Evolutionary conservation across 2,329 filamentous ascomycete genomes (phyloP), one percentile per base, ranked within the genome.

Genomic region (Diaporthe citriasiana): DNA sequence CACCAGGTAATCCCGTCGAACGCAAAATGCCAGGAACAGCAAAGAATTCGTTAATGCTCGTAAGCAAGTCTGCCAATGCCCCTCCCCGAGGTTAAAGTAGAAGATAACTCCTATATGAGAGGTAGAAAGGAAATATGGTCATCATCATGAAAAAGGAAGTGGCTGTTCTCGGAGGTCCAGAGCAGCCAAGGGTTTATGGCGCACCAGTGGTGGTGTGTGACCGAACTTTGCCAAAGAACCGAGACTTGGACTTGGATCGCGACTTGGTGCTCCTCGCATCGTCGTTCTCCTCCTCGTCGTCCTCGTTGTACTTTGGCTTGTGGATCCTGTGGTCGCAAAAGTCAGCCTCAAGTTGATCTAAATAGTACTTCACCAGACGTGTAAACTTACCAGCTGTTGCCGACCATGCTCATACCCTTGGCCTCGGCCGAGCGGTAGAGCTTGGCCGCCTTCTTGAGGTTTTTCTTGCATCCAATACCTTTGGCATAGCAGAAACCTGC

Each of bases 401-500:
- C 97, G 73, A 98, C 93, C 95, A 98, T 98, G 83, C 92, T 97
- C 88, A 98, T 95, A 9, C 97, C 97, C 84, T 97, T 97, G 33
- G 93, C 92, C 82, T 98, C 97, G 8, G 97, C 97, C 86, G 93
- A 89, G 30, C 97, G 92, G 82, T 98, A 98, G 79, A 97, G 95
- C 75, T 91, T 93, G 74, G 97, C 96, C 66, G 94, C 96, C 85
- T 95, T 98, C 86, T 95, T 98, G 81, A 98, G 86, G 81, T 98
- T 94, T 84, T 98, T 99, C 87, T 97, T 98, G 82, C 94, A 97
- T 6, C 97, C 97, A 70, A 98, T 87, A 12, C 95, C 97, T 81
- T 98, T 92, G 0, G 95, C 94, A 80, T 98, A 99, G 85, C 96
- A 99, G 83, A 97, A 98, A 22, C 95, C 97, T 10, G 97, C 94